Evolutionary conservation across 164 flowering plant species (phyloP), one percentile per base, ranked within the genome.

Genomic region (Berberis thunbergii): DNA sequence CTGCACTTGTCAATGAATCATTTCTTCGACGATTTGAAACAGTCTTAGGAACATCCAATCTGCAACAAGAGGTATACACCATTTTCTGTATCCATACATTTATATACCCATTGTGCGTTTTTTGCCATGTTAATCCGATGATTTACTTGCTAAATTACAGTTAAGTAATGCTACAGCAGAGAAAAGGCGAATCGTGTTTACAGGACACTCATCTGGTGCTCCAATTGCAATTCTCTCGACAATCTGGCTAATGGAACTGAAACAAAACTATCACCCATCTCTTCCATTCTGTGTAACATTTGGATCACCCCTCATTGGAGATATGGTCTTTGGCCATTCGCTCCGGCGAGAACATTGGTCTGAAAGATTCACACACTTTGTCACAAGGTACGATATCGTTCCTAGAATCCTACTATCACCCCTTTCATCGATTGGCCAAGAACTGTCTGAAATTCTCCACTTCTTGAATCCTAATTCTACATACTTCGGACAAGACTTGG

Each of bases 131-230:
- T 26, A 26, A 26, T 26, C 26, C 26, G 26, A 26, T 26, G 26
- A 26, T 26, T 26, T 26, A 26, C 26, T 26, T 26, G 26, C 54
- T 50, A 50, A 8, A 55, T 72, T 60, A 59, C 79, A 89, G 96
- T 89, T 89, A 57, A 69, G 61, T 12, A 78, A 65, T 48, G 87
- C 84, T 48, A 61, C 74, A 61, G 49, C 13, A 11, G 72, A 75
- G n/a, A 61, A 59, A 7, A 90, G 76, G 79, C 80, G 70, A 49
- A 59, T 86, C 56, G 76, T 87, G 6, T 86, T 90, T 60, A 72
- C 97, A n/a, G 97, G 97, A 13, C 94, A 86, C 63, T 88, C 96
- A 1, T 76, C 82, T 0, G 97, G 90, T 12, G 94, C 84, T 45
- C 57, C 96, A 6, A 64, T 83, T 2, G 96, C 97, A 2, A 69